These are phyloP conservation scores for Cystobasidium tubakii DNA, from an alignment of 768 basidiomycete species.

Conservation along the genomic window DNA sequence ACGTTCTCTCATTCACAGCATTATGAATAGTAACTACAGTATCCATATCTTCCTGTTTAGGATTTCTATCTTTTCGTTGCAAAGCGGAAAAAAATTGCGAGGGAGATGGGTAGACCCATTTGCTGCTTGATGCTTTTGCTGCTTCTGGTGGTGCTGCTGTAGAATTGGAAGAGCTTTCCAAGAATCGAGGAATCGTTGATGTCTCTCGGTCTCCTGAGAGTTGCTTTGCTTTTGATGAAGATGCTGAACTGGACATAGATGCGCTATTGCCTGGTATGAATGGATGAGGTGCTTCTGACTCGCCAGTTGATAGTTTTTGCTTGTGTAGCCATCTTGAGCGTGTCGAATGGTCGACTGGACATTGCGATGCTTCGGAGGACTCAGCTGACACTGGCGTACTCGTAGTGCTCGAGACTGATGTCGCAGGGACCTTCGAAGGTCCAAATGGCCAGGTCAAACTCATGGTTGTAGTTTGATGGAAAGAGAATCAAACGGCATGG, in stretches of 20 bases:
- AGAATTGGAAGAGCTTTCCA: not conserved
- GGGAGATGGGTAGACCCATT: conserved; percentile 99
- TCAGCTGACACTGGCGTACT: not conserved
- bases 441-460: conserved; percentile 22
- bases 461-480: not conserved
- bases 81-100: conserved; percentile 97
- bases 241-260: conserved; percentile 7
- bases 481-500: no score
- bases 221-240: conserved; percentile 4
- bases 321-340: conserved; percentile 24
- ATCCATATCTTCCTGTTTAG: conserved; percentile 80
- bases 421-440: not conserved
- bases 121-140: conserved; percentile 47
- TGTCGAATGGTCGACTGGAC: conserved; percentile 35
- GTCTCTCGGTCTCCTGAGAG: conserved; percentile 18
- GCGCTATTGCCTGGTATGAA: conserved; percentile 19
- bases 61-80: conserved; percentile 59
- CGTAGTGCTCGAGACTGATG: not conserved
- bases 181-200: conserved; percentile 24
- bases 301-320: not conserved
- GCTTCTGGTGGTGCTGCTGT: not conserved
- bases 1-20: conserved; percentile 92
- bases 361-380: conserved; percentile 8
- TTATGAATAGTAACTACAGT: conserved; percentile 98
- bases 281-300: conserved; percentile 5